These are phyloP conservation scores for Avicennia marina DNA, from an alignment of 257 asterid species.

Conservation along the genomic window DNA sequence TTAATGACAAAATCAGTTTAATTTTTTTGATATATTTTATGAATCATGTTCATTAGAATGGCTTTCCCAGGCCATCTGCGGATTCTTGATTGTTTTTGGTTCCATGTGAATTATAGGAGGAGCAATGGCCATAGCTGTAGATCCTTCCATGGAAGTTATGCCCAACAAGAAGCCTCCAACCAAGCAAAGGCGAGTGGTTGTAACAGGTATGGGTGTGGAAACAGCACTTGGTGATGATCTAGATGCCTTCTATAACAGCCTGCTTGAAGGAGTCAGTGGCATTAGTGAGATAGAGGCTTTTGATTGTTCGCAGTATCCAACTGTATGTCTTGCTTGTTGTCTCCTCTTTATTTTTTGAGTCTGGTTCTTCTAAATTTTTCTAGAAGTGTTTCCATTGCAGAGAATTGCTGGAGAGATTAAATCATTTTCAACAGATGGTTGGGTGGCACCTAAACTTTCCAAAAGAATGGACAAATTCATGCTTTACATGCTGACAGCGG, in stretches of 20 bases:
- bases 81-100: constrained; percentile 14
- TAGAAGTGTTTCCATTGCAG: constrained; percentile 38
- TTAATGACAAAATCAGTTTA: too few species aligned
- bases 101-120: constrained; percentile 39
- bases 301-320: constrained; percentile 81
- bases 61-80: background rate
- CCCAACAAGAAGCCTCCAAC: constrained; percentile 54
- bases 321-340: constrained; percentile 46
- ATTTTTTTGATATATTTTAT: constrained; percentile 13
- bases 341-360: constrained; percentile 13
- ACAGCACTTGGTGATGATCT: constrained; percentile 82
- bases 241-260: constrained; percentile 68
- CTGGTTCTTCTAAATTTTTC: constrained; percentile 20
- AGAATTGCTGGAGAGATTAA: constrained; percentile 98
- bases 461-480: constrained; percentile 86
- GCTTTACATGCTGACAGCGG: constrained; percentile 91
- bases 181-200: constrained; percentile 86
- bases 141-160: constrained; percentile 45
- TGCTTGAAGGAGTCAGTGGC: constrained; percentile 89
- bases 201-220: constrained; percentile 93
- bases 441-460: constrained; percentile 88
- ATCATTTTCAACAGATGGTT: constrained; percentile 84
- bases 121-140: constrained; percentile 45
- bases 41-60: background rate
- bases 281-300: constrained; percentile 83